Conservation (phyloP, 1,284 basidiomycete species). For the Moesziomyces sp. region DNA sequence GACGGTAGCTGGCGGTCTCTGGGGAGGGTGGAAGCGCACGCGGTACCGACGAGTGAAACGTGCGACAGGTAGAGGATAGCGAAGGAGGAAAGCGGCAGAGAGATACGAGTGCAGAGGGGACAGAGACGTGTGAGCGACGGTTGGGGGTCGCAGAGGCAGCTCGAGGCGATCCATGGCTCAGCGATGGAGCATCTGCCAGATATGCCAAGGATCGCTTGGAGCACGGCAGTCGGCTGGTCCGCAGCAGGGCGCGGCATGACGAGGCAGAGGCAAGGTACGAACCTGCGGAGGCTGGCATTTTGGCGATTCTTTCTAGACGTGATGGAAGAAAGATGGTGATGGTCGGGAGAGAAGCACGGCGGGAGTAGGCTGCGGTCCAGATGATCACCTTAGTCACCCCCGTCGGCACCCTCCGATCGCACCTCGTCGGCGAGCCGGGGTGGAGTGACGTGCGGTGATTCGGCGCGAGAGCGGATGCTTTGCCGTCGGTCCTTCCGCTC, state of each 20-base stretch:
- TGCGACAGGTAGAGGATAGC: background rate
- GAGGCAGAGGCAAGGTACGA: constrained; percentile 22
- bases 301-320: constrained; percentile 6
- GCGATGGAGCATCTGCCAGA: too few relatives aligned
- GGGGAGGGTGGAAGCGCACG: constrained; percentile 12
- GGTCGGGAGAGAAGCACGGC: background rate
- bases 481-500: too few relatives aligned
- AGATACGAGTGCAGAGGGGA: background rate
- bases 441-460: too few relatives aligned
- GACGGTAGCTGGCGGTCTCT: constrained; percentile 63
- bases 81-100: background rate
- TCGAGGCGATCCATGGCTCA: too few relatives aligned
- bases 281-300: constrained; percentile 55
- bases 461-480: too few relatives aligned
- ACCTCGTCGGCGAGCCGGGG: too few relatives aligned
- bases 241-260: background rate
- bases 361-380: too few relatives aligned
- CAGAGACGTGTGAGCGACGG: constrained; percentile 11
- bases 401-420: too few relatives aligned
- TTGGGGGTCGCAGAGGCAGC: background rate
- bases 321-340: background rate
- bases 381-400: too few relatives aligned
- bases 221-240: background rate
- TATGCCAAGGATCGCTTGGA: background rate
- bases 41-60: constrained; percentile 1